Conservation (phyloP, 1,139 yeast genomes). For the Hyphopichia wangnamkhiaoensis region DNA sequence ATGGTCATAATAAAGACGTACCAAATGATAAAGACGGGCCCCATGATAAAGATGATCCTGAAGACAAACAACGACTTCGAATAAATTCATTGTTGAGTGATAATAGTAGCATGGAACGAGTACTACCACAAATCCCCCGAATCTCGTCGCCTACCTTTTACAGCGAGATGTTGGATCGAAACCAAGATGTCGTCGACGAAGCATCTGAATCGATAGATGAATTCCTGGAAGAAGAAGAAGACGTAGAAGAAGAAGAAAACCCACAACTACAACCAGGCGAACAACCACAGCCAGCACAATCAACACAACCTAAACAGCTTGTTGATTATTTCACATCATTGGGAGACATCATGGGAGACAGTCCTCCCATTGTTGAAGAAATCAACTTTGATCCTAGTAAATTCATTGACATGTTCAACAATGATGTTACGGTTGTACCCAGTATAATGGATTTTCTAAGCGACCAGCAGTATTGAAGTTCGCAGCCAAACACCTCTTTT, state of each 20-base stretch:
- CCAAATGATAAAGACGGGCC: too few species aligned
- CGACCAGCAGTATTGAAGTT: background rate
- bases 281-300: background rate
- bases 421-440: conserved; percentile 1
- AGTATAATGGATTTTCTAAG: conserved; percentile 1
- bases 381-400: conserved; percentile 1
- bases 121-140: conserved; percentile 8
- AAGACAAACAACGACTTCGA: too few species aligned
- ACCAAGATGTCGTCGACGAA: too few species aligned
- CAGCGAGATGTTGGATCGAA: background rate
- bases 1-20: background rate
- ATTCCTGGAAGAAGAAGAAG: too few species aligned
- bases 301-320: too few species aligned
- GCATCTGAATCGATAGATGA: too few species aligned
- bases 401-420: conserved; percentile 2
- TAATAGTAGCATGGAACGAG: background rate
- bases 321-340: too few species aligned
- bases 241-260: too few species aligned
- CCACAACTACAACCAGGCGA: background rate
- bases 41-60: too few species aligned
- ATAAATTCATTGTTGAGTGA: background rate
- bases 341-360: background rate
- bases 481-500: background rate
- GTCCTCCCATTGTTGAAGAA: conserved; percentile 1
- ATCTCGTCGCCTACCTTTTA: conserved; percentile 13